Base-by-base conservation (phyloP, 1,139 yeast species). In the Petasospora fabianii region DNA sequence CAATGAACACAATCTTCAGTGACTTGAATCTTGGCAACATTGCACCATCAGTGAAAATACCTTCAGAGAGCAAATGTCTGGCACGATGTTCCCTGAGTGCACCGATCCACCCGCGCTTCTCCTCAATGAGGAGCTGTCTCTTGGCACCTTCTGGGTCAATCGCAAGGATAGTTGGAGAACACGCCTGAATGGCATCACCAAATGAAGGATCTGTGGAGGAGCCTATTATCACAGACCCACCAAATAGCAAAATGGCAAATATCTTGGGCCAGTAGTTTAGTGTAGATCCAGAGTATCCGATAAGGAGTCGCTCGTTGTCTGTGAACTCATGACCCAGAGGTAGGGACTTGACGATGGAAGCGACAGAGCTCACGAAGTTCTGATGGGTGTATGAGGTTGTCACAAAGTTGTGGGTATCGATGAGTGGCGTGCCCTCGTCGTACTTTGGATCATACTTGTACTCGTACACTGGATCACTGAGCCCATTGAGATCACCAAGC, bases 321-420 rank as follows among this genome's bases (percentile, higher is more conserved):
- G 50, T 50, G 47, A 80, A 58, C 17, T 62, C 64, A 35, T 73
- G 69, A 1, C 62, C 62, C 6, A 62, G 41, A 1, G 90, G 86
- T 21, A 81, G 61, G 17, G 77, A 77, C 56, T 75, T 77, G 33
- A 82, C 62, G 33, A 77, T 72, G 0, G 86, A 69, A 0, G 88
- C 82, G 13, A 81, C 63, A 2, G 81, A 68, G 46, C 86, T 75
- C 12, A 81, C 80, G 39, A 84, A 63, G 50, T 78, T 80, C 44
- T 75, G 65, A 45, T 81, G 87, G 14, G 78, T 73, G 55, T 73
- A 83, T 14, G 58, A 48, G 5, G 61, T 58, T 4, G 57, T 59
- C 33, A 55, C 56, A 26, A 54, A 55, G 41, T 63, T 64, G 32
- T 58, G 53, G 5, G 65, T 51, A 40, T 66, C 66, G 15, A 64